A percentile compares a stretch with the other conserved stretches of the same genome.
Evolutionary conservation across 2,329 filamentous ascomycete genomes (phyloP).

Genomic region (Blastomyces emzantsi): DNA sequence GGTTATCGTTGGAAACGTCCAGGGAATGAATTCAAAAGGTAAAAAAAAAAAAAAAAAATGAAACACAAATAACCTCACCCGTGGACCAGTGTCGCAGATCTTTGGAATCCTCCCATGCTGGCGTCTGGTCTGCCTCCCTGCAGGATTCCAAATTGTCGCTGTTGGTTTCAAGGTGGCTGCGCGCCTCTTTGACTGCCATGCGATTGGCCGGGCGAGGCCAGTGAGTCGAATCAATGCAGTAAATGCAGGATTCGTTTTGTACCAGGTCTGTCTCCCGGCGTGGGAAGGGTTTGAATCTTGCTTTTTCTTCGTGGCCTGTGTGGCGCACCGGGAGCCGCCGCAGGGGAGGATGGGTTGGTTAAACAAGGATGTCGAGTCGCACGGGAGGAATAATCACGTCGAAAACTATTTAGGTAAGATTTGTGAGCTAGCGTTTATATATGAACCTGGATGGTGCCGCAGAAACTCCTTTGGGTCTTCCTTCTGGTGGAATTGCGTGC

Average conservation of each 20-base stretch:
- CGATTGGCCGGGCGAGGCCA: no score
- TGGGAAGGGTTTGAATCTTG: background rate
- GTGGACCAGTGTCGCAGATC: background rate
- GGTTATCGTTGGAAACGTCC: background rate
- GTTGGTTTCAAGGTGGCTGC: background rate
- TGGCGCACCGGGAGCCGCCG: background rate
- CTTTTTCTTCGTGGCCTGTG: background rate
- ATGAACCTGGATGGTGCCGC: background rate
- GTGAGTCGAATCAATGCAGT: background rate
- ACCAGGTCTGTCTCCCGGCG: background rate
- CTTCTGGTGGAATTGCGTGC: background rate
- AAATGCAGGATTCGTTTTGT: background rate
- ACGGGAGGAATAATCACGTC: background rate
- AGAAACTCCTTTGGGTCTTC: background rate
- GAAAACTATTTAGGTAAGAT: background rate
- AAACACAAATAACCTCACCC: background rate
- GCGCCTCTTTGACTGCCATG: background rate
- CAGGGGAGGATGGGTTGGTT: background rate
- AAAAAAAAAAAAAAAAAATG: background rate
- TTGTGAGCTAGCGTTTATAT: background rate
- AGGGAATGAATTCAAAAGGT: background rate
- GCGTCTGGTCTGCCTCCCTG: background rate
- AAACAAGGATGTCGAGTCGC: background rate
- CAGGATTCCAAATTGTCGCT: background rate
- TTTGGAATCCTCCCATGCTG: background rate